Evolutionary conservation across 805 yeast species (phyloP).

Genomic region (Yamadazyma phyllophila): DNA sequence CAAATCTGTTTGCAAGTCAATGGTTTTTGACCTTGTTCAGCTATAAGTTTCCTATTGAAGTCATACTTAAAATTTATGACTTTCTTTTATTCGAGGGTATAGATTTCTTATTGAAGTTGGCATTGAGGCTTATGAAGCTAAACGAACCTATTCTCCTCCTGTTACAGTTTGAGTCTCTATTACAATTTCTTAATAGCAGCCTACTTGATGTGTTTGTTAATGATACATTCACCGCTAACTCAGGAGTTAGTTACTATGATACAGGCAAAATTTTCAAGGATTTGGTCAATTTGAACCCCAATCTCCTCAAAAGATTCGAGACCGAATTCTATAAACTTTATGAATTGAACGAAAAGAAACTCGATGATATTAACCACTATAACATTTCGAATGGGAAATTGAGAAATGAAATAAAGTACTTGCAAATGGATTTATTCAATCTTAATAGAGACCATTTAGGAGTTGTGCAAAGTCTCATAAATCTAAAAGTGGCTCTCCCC

Average conservation of each 20-base stretch:
- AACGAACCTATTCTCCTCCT: slow-evolving; percentile 54
- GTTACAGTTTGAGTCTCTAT: slow-evolving; percentile 70
- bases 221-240: slow-evolving; percentile 16
- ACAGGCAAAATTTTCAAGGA: slow-evolving; percentile 75
- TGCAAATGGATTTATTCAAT: slow-evolving; percentile 66
- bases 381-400: slow-evolving; percentile 68
- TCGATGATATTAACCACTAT: slow-evolving; percentile 57
- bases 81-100: slow-evolving; percentile 87
- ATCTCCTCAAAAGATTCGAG: slow-evolving; percentile 65
- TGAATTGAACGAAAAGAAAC: slow-evolving; percentile 60
- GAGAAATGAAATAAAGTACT: slow-evolving; percentile 65
- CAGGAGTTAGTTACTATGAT: slow-evolving; percentile 42
- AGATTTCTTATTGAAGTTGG: slow-evolving; percentile 82
- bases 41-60: slow-evolving; percentile 86
- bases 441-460: slow-evolving; percentile 81
- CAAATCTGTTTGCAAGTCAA: slow-evolving; percentile 96
- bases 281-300: slow-evolving; percentile 74
- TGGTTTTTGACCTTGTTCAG: slow-evolving; percentile 97
- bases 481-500: slow-evolving; percentile 72
- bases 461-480: slow-evolving; percentile 84
- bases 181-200: slow-evolving; percentile 75
- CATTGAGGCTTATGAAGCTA: slow-evolving; percentile 72
- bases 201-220: slow-evolving; percentile 69
- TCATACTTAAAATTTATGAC: slow-evolving; percentile 86
- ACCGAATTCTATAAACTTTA: slow-evolving; percentile 77